Base-by-base conservation (phyloP, 768 basidiomycete species). In the Pulveroboletus sp. region DNA sequence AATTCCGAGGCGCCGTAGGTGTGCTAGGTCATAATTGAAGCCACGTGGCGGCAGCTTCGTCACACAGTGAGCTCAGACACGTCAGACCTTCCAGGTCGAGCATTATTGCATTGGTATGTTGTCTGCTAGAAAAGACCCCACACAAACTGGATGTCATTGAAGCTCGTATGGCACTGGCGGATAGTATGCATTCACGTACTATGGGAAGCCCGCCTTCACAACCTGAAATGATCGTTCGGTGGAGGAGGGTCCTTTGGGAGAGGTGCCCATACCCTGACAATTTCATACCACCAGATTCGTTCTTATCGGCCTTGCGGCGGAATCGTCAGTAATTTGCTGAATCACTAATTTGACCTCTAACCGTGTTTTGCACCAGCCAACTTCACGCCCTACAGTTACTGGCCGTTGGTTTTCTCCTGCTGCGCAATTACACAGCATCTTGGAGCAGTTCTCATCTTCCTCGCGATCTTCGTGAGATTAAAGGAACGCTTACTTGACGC, bases 401-500 rank as follows among this genome's bases (percentile, higher is more conserved):
- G 80, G 76, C 77, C 81, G 16, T 67, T 93, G 36, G 86, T 91
- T 16, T 58, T 81, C 34, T 73, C 83, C 8, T 80, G 86, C 20
- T 86, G 80, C 53, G 75, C 89, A 4, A 81, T 97, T 54, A 88
- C 88, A 22, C 91, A 94, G 63, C 92, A 94, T 64, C 68, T 94
- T 35, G 81, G 85, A 10, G 80, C 82, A 27, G 85, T 90, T 45
- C 86, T 89, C 66, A 70, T 89, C 42, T 93, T 96, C 71, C 70
- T 96, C 30, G 79, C 83, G 19, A 75, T 88, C 55, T 97, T 95
- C 68, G 80, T 83, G 40, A 75, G 77, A 43, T 75, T 94, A 19
- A 80, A 82, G 54, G 78, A 82, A 61, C 71, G 74, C 30, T 65
- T 71, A 13, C 71, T 92, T 37, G 84, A 90, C 59, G 83, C 91